Evolutionary conservation across 2,329 filamentous ascomycete genomes (phyloP).

Genomic region (Colletotrichum siamense): DNA sequence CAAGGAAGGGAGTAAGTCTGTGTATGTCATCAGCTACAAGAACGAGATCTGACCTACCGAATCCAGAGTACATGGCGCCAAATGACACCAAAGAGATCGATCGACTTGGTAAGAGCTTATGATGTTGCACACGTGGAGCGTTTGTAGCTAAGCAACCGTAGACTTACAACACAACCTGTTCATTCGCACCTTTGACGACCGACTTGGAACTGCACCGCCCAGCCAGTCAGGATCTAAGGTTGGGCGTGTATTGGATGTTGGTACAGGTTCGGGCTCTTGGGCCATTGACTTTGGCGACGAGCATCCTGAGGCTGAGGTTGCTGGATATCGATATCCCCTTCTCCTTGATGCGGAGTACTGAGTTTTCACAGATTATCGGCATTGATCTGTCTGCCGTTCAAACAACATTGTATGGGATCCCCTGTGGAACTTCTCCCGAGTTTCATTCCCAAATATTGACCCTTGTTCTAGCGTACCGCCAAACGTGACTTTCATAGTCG

Average conservation of each 20-base stretch:
- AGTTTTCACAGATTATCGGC: background rate
- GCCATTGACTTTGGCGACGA: background rate
- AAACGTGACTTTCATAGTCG: background rate
- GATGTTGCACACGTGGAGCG: fast-evolving
- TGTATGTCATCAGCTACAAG: background rate
- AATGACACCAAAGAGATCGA: background rate
- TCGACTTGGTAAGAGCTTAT: background rate
- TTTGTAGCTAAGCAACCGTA: background rate
- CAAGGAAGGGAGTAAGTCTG: background rate
- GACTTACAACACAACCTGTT: background rate
- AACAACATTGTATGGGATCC: background rate
- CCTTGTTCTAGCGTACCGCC: background rate
- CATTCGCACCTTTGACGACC: background rate
- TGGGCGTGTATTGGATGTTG: background rate
- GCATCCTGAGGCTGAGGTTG: background rate
- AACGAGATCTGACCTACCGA: background rate
- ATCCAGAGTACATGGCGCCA: background rate
- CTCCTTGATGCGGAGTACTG: background rate
- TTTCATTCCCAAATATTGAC: background rate
- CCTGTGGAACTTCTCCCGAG: background rate
- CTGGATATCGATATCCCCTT: background rate
- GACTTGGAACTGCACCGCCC: background rate
- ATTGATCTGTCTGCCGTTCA: background rate
- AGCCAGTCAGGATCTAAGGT: background rate
- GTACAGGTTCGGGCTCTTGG: background rate